A percentile compares a stretch with the other conserved stretches of the same genome.
phyloP scores from a whole-genome alignment of 2,329 filamentous ascomycete species.

The Berkeleyomyces rouxiae region DNA sequence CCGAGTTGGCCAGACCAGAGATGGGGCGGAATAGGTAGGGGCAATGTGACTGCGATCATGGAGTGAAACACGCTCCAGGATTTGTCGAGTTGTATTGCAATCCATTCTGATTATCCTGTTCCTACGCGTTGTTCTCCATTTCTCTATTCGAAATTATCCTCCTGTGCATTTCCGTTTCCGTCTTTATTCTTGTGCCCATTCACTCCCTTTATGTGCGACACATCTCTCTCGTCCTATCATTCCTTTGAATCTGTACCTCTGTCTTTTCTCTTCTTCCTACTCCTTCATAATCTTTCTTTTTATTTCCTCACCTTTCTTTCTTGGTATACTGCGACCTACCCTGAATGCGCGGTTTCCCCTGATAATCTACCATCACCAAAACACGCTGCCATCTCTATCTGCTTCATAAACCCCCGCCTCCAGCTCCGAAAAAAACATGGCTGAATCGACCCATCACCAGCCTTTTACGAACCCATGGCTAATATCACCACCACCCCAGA shows the following conservation, averaged over 20 bases:
- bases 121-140: not conserved
- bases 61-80: conserved; percentile 8
- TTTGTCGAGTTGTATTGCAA: not conserved
- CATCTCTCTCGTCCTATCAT: not conserved
- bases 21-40: not conserved
- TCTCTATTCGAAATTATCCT: not conserved
- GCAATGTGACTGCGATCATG: not conserved
- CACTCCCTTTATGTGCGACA: not conserved
- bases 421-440: conserved; percentile 7
- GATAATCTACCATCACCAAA: not conserved
- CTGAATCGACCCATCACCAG: conserved; percentile 11
- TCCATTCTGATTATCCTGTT: not conserved
- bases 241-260: not conserved
- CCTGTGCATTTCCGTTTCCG: not conserved
- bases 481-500: conserved; percentile 9
- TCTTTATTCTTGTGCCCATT: not conserved
- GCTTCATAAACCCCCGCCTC: not conserved
- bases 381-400: not conserved
- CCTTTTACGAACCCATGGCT: conserved; percentile 12
- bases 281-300: not conserved
- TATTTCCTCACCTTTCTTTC: not conserved
- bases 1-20: not conserved
- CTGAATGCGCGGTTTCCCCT: not conserved
- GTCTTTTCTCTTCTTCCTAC: not conserved
- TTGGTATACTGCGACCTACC: not conserved